phyloP scores from a whole-genome alignment of 1,284 basidiomycete genomes.

The Melampsora larici-populina region DNA sequence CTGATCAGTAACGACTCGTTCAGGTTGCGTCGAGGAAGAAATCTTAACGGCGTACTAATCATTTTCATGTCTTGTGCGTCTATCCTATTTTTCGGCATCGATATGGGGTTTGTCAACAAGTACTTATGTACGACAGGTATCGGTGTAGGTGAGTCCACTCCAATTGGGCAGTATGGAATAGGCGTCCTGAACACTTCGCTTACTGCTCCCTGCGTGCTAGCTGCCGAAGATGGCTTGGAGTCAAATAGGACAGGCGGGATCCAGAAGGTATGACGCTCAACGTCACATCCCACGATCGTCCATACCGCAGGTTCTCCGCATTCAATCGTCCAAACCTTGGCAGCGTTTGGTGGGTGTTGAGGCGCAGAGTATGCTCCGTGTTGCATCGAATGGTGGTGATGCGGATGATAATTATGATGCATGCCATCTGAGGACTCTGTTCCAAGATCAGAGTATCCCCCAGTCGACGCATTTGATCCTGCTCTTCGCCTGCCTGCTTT shows the following conservation, averaged over 20 bases:
- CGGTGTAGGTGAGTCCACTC: slow-evolving; percentile 47
- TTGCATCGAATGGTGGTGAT: neutral
- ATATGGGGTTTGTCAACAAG: slow-evolving; percentile 1
- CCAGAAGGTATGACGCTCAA: slow-evolving; percentile 54
- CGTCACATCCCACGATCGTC: slow-evolving; percentile 81
- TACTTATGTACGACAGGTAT: slow-evolving; percentile 32
- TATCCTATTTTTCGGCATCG: slow-evolving; percentile 50
- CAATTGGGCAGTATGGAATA: slow-evolving; percentile 56
- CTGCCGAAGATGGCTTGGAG: slow-evolving; percentile 42
- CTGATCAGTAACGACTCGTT: slow-evolving; percentile 59
- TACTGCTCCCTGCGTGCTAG: slow-evolving; percentile 42
- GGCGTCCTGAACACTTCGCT: slow-evolving; percentile 50
- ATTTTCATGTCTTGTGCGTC: slow-evolving; percentile 76
- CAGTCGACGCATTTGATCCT: slow-evolving; percentile 14
- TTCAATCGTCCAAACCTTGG: slow-evolving; percentile 45
- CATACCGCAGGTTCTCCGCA: slow-evolving; percentile 74
- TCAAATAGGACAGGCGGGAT: slow-evolving; percentile 50
- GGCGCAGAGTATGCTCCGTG: neutral
- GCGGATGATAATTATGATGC: neutral
- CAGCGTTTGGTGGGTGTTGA: neutral
- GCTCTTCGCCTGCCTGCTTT: slow-evolving; percentile 3
- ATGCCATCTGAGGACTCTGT: slow-evolving; percentile 34
- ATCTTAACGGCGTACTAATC: slow-evolving; percentile 67
- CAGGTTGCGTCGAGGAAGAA: slow-evolving; percentile 62
- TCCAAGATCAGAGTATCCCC: slow-evolving; percentile 41